Base-by-base conservation (phyloP, 148 eudicot species). In the Cornus suecica region DNA sequence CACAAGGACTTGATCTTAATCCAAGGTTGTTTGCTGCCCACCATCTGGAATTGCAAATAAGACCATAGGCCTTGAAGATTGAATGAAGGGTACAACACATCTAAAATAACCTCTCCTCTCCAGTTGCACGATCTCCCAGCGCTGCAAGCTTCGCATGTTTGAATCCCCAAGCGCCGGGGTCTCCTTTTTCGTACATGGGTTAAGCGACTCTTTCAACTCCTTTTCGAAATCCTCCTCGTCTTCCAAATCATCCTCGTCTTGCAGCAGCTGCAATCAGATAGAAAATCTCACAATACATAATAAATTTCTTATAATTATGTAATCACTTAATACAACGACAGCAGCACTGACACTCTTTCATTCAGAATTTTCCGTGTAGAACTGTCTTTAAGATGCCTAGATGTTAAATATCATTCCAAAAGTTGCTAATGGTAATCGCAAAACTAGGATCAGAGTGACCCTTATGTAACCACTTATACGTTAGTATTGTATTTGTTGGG, bases 171-270 rank as follows among this genome's bases (percentile, higher is more conserved):
- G 41, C 30, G 99, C 99, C 42, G 79, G 66, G 52, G 83, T 91
- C 83, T 94, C 97, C 81, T 81, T 90, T 75, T 78, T 89, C 14
- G 99, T 95, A 66, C 83, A 80, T 0, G 96, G 94, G 80, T 91
- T 92, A 4, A 92, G 87, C 71, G 91, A 97, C 68, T 91, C 97
- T 18, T 88, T 70, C n/a, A n/a, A n/a, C n/a, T n/a, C n/a, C n/a
- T n/a, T n/a, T n/a, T n/a, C n/a, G 74, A 92, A 92, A 83, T 92
- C 94, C 76, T n/a, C n/a, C n/a, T n/a, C n/a, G n/a, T n/a, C n/a
- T n/a, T n/a, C n/a, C n/a, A n/a, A n/a, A n/a, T 95, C 97, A 61
- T 87, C 99, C 79, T 95, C 97, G 70, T 92, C 99, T 73, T 92
- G 86, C 99, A 92, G 83, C 78, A 84, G 42, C 26, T 56, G 52